Base-by-base conservation (phyloP, 129 eudicot genomes). In the Pulicaria dysenterica region DNA sequence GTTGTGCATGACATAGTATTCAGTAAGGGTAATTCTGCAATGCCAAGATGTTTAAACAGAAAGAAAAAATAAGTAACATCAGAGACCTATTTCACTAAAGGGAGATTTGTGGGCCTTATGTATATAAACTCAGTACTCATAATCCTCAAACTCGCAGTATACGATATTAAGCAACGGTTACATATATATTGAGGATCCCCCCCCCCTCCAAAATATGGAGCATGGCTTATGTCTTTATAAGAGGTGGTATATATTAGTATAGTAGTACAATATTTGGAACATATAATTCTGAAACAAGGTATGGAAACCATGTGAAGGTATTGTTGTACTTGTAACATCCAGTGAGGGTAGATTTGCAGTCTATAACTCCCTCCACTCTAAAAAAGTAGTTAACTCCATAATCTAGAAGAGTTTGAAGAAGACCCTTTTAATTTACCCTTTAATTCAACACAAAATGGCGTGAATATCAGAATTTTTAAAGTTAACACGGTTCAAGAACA, bases 91-190 rank as follows among this genome's bases (percentile, higher is more conserved):
- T 34, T 12, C 8, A 48, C 73, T 47, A 36, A 49, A 67, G n/a
- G 7, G 7, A 36, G n/a, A 14, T 19, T 11, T 14, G 5, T 34
- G 46, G 6, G n/a, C 59, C 73, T 48, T 13, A 47, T 7, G 59
- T n/a, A 67, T 16, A 43, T 31, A 49, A 67, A 24, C 72, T 67
- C 57, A 46, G 4, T 47, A 10, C 50, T 66, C 13, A 47, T 46
- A 16, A 66, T 5, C 72, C 72, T 46, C 72, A n/a, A n/a, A n/a
- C n/a, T n/a, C n/a, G n/a, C n/a, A n/a, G n/a, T n/a, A n/a, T n/a
- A n/a, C n/a, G n/a, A n/a, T n/a, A n/a, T n/a, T n/a, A n/a, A n/a
- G n/a, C n/a, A n/a, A n/a, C n/a, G n/a, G n/a, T n/a, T n/a, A n/a
- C n/a, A n/a, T n/a, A n/a, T n/a, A n/a, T n/a, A n/a, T n/a, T n/a